phyloP scores from a whole-genome alignment of 148 eudicot species.

The Mesembryanthemum crystallinum region DNA sequence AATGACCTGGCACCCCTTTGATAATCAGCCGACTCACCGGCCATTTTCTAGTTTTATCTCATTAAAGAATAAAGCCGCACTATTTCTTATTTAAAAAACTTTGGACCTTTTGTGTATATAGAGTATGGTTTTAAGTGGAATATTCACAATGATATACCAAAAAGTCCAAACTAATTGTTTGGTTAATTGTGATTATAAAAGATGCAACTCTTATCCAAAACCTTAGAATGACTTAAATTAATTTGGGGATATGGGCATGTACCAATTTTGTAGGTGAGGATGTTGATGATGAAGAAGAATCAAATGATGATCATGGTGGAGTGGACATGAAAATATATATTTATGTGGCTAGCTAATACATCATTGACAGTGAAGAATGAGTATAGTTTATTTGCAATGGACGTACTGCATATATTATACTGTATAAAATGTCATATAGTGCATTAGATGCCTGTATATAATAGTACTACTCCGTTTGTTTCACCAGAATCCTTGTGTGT shows the following conservation, averaged over 20 bases:
- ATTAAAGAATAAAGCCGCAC: slow-evolving; percentile 22
- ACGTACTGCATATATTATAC: too few relatives aligned
- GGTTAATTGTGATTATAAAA: background rate
- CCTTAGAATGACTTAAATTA: background rate
- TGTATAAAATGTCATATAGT: too few relatives aligned
- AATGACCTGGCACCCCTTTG: slow-evolving; percentile 20
- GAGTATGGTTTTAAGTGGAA: too few relatives aligned
- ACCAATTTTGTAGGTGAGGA: too few relatives aligned
- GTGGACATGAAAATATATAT: background rate
- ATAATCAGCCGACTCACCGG: slow-evolving; percentile 32
- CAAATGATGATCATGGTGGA: slow-evolving; percentile 22
- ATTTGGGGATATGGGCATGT: slow-evolving; percentile 5
- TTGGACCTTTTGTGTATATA: too few relatives aligned
- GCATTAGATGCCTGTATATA: too few relatives aligned
- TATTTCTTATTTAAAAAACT: background rate
- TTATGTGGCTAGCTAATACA: background rate
- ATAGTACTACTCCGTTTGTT: too few relatives aligned
- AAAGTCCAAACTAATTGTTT: too few relatives aligned
- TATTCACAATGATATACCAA: too few relatives aligned
- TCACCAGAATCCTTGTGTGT: too few relatives aligned
- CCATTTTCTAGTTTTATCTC: slow-evolving; percentile 10
- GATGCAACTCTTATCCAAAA: slow-evolving; percentile 25
- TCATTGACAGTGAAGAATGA: background rate
- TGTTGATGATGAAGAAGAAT: too few relatives aligned
- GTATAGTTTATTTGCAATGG: background rate